These are phyloP conservation scores for Termitomyces sp. DNA, from an alignment of 768 basidiomycete genomes.

Conservation along the genomic window DNA sequence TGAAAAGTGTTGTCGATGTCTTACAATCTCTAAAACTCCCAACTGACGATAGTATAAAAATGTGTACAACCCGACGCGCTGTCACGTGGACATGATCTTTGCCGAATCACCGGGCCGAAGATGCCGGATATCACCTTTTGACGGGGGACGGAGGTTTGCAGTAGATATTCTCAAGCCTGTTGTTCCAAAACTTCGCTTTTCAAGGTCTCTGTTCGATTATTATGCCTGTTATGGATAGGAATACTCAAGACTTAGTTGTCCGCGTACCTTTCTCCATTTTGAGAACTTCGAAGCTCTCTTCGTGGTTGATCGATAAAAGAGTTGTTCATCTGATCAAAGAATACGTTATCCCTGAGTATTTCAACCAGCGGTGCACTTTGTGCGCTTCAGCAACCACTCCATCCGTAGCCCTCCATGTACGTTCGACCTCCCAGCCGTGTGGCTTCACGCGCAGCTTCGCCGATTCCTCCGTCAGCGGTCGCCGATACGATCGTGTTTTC, in stretches of 20 bases:
- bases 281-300: not conserved
- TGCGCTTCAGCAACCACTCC: not conserved
- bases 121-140: too few species aligned
- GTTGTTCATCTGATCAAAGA: not conserved
- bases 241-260: not conserved
- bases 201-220: too few species aligned
- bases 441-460: slow-evolving; percentile 21
- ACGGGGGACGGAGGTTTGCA: too few species aligned
- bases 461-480: slow-evolving; percentile 19
- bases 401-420: slow-evolving; percentile 1
- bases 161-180: too few species aligned
- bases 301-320: not conserved
- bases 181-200: too few species aligned
- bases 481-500: slow-evolving; percentile 27
- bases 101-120: too few species aligned
- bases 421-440: slow-evolving; percentile 12
- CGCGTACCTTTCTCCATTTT: not conserved
- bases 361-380: not conserved
- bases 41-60: too few species aligned
- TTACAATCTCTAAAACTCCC: too few species aligned
- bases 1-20: too few species aligned
- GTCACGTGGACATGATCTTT: too few species aligned
- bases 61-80: too few species aligned
- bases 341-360: slow-evolving; percentile 4
- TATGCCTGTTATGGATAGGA: not conserved